Evolutionary conservation across 2,329 filamentous ascomycete genomes (phyloP).

Genomic region (Knoxdaviesia proteae): DNA sequence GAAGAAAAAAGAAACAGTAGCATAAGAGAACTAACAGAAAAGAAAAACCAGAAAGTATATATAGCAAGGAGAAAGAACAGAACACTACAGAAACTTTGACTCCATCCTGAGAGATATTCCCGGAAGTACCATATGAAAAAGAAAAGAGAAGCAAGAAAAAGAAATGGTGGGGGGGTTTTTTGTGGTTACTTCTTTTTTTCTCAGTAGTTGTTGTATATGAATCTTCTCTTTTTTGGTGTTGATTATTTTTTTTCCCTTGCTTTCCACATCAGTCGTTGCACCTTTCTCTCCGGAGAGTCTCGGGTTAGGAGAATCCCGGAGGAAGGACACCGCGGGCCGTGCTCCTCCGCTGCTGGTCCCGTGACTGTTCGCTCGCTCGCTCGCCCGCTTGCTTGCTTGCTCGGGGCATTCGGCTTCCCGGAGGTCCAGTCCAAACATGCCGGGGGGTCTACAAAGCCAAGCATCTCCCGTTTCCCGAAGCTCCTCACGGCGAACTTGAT

Average conservation of each 20-base stretch:
- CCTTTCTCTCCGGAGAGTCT: neutral
- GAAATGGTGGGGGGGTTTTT: neutral
- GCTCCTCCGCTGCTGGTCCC: too few relatives aligned
- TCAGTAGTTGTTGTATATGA: neutral
- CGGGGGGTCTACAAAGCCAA: too few relatives aligned
- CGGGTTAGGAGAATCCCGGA: neutral
- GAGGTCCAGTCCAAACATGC: too few relatives aligned
- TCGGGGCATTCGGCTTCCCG: too few relatives aligned
- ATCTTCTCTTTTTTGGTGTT: neutral
- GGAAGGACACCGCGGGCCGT: too few relatives aligned
- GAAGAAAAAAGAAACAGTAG: too few relatives aligned
- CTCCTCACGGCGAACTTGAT: too few relatives aligned
- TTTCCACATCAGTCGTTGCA: neutral
- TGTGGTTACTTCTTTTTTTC: neutral
- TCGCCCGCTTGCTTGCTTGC: too few relatives aligned
- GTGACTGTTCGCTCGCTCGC: too few relatives aligned
- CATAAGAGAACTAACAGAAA: neutral
- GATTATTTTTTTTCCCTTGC: neutral
- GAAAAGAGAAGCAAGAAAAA: neutral
- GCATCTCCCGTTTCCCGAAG: too few relatives aligned
- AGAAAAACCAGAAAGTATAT: neutral
- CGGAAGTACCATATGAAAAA: constrained; percentile 1
- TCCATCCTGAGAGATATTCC: neutral
- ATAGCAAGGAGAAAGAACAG: neutral
- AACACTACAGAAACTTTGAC: neutral